A percentile compares a stretch with the other conserved stretches of the same genome.
Conservation (phyloP, 2,329 filamentous ascomycete genomes). For the Xylariales sp. region DNA sequence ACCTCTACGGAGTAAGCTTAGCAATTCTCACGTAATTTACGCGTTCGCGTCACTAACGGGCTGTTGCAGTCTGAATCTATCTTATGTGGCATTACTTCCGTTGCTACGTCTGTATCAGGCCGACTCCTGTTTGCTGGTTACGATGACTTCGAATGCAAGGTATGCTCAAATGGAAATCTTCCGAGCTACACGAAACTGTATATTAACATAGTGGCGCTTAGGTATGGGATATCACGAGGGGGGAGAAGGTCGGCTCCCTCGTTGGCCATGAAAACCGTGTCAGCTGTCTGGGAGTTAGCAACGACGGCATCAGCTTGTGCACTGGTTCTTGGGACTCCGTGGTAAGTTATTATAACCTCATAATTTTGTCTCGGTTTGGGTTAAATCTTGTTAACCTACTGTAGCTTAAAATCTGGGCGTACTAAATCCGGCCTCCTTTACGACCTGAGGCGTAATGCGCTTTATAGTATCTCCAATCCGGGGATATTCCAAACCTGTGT, state of each 20-base stretch:
- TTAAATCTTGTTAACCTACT: slow-evolving; percentile 57
- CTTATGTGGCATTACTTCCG: slow-evolving; percentile 96
- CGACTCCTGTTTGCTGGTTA: slow-evolving; percentile 96
- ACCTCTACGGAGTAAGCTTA: slow-evolving; percentile 72
- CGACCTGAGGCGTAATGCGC: slow-evolving; percentile 31
- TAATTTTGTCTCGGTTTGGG: not conserved
- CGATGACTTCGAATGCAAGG: slow-evolving; percentile 99
- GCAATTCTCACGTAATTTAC: not conserved
- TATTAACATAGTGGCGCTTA: slow-evolving; percentile 54
- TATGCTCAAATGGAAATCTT: slow-evolving; percentile 57
- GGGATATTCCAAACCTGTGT: slow-evolving; percentile 54
- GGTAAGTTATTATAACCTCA: slow-evolving; percentile 68
- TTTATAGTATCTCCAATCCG: slow-evolving; percentile 31
- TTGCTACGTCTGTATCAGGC: slow-evolving; percentile 96
- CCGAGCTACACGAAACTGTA: slow-evolving; percentile 13
- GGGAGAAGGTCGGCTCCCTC: slow-evolving; percentile 95
- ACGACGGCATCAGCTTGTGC: slow-evolving; percentile 98
- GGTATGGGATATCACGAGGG: slow-evolving; percentile 98
- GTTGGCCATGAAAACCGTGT: slow-evolving; percentile 99
- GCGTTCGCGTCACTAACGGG: slow-evolving; percentile 38
- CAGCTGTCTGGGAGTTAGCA: slow-evolving; percentile 98
- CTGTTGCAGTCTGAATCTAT: slow-evolving; percentile 87
- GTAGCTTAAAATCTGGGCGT: slow-evolving; percentile 89
- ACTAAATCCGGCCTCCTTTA: slow-evolving; percentile 59
- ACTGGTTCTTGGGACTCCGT: slow-evolving; percentile 99